A percentile compares a stretch with the other conserved stretches of the same genome.
Evolutionary conservation across 768 basidiomycete genomes (phyloP).

Genomic region (Cyathus striatus): DNA sequence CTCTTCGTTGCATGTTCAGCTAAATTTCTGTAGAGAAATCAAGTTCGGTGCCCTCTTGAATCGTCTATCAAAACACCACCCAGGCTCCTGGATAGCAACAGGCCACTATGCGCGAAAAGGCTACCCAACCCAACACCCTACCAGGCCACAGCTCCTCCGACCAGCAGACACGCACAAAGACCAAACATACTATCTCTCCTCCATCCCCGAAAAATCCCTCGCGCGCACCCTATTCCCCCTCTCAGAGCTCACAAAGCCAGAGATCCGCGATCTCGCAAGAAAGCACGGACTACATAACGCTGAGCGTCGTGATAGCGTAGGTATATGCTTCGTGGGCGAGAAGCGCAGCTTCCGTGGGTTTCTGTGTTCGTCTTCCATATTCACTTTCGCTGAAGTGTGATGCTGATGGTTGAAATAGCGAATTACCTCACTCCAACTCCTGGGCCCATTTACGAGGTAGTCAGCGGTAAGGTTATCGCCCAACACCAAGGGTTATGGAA

Average conservation of each 20-base stretch:
- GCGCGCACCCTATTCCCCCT: conserved; percentile 77
- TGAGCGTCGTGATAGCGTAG: conserved; percentile 81
- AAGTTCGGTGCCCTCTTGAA: conserved; percentile 86
- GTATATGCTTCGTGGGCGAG: conserved; percentile 91
- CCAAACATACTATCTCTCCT: conserved; percentile 88
- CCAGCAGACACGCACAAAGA: conserved; percentile 67
- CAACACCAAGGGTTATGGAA: conserved; percentile 76
- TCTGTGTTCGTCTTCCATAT: conserved; percentile 40
- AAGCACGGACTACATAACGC: conserved; percentile 66
- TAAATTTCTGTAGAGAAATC: conserved; percentile 55
- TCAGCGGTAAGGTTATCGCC: conserved; percentile 49
- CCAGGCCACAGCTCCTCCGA: conserved; percentile 50
- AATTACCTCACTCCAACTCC: conserved; percentile 69
- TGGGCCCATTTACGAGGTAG: conserved; percentile 61
- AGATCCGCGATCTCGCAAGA: conserved; percentile 70
- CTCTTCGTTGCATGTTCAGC: background rate
- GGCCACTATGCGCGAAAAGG: conserved; percentile 84
- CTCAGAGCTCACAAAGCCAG: conserved; percentile 55
- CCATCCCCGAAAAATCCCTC: conserved; percentile 63
- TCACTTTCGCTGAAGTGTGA: background rate
- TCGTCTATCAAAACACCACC: conserved; percentile 32
- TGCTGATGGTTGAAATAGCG: conserved; percentile 35
- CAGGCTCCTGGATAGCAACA: conserved; percentile 74
- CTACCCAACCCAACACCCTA: too few species aligned
- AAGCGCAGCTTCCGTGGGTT: conserved; percentile 68